These are phyloP conservation scores for Capsicum pubescens DNA, from an alignment of 257 asterid genomes.

Conservation along the genomic window DNA sequence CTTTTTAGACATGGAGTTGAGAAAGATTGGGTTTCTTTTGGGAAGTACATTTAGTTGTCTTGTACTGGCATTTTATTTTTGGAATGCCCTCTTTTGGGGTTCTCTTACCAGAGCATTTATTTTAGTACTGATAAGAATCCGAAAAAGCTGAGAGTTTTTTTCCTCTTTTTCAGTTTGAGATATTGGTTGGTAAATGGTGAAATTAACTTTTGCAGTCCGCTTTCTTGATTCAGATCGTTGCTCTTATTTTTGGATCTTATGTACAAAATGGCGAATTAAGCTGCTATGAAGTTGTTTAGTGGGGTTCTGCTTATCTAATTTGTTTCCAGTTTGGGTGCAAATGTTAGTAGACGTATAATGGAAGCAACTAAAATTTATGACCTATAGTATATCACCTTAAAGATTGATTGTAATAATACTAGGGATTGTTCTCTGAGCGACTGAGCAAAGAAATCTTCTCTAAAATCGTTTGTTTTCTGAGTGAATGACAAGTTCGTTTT, in stretches of 20 bases:
- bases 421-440: background rate
- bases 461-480: background rate
- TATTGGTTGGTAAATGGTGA: slow-evolving; percentile 8
- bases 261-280: background rate
- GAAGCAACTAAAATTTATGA: background rate
- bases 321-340: background rate
- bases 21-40: background rate
- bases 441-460: slow-evolving; percentile 5
- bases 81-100: background rate
- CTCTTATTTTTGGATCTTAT: background rate
- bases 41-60: background rate
- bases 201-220: background rate
- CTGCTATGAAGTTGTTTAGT: slow-evolving; percentile 5
- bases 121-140: background rate
- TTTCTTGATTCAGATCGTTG: background rate
- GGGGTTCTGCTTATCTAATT: slow-evolving; percentile 15
- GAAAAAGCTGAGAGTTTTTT: slow-evolving; percentile 1
- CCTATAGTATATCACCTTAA: background rate
- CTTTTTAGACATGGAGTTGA: too few species aligned
- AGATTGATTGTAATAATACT: background rate
- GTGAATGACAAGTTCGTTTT: background rate
- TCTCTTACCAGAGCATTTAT: slow-evolving; percentile 3
- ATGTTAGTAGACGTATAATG: background rate
- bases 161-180: background rate
- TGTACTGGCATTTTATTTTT: background rate